phyloP scores from a whole-genome alignment of 805 yeast species.

The Kodamaea laetipori region DNA sequence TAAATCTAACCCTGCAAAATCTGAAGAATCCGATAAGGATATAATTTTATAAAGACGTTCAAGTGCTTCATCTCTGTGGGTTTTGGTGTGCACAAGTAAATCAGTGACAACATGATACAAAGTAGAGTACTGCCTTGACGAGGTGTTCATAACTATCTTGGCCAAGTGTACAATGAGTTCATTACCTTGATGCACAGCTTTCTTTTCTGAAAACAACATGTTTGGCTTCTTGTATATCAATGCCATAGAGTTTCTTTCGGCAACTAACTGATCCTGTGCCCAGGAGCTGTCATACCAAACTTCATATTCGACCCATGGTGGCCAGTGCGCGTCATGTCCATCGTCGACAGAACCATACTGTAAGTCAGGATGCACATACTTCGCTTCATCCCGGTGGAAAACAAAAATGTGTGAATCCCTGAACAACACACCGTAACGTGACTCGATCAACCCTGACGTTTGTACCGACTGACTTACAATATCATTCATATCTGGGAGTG shows the following conservation, averaged over 20 bases:
- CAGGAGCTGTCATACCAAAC: constrained; percentile 40
- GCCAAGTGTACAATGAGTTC: constrained; percentile 37
- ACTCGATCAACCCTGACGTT: constrained; percentile 49
- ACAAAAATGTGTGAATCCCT: constrained; percentile 59
- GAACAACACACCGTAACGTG: constrained; percentile 56
- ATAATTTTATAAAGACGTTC: constrained; percentile 44
- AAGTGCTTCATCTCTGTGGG: constrained; percentile 31
- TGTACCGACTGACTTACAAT: constrained; percentile 36
- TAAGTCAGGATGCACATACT: constrained; percentile 19
- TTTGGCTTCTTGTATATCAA: constrained; percentile 54
- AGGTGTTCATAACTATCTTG: constrained; percentile 41
- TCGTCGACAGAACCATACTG: constrained; percentile 16
- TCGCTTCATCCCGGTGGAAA: constrained; percentile 38
- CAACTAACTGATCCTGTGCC: constrained; percentile 29
- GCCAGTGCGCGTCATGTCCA: constrained; percentile 62
- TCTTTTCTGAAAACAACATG: constrained; percentile 42
- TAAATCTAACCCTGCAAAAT: constrained; percentile 36
- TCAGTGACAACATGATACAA: constrained; percentile 38
- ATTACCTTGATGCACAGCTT: constrained; percentile 23
- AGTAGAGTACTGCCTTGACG: constrained; percentile 40
- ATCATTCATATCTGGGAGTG: constrained; percentile 43
- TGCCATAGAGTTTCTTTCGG: constrained; percentile 43
- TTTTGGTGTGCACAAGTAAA: constrained; percentile 32
- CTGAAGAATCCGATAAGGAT: constrained; percentile 38
- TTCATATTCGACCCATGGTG: constrained; percentile 85